Base-by-base conservation (phyloP, 1,139 yeast genomes). In the Candida sp. region DNA sequence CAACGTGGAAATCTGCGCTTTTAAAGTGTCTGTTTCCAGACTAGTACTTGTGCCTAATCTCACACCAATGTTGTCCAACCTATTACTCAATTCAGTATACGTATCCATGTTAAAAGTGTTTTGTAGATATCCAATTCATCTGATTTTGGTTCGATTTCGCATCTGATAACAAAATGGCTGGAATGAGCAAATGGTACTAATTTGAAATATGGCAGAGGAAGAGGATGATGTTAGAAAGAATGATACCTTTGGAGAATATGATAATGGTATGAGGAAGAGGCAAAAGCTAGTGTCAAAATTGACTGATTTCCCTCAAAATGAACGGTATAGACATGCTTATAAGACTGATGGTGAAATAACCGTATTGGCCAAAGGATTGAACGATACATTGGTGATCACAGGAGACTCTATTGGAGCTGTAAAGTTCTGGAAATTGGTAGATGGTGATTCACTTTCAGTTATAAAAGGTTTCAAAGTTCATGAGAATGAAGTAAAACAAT, bases 341-440 rank as follows among this genome's bases (percentile, higher is more conserved):
- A 23, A 22, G 12, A 33, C 22, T 5, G 45, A 41, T 9, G 27
- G 45, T 2, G 27, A 15, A 21, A 34, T 47, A 4, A 43, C 49
- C 5, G 42, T 44, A 21, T 6, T 49, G n/a, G 33, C 44, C 7
- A 37, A 39, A 8, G 35, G 41, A 15, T 22, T 21, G 19, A 46
- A 41, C 35, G 47, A 23, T 30, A 30, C 42, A 22, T 51, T 64
- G 35, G 45, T 73, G 2, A 57, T 67, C 8, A 58, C 72, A 0
- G 70, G 73, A 2, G 64, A 71, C n/a, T 47, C 39, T 22, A 75
- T 71, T 43, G 79, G 79, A 1, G 46, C 53, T 21, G 54, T 75
- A 38, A 73, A 70, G 50, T 68, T 74, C 50, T 74, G 79, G 79
- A 57, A 53, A 38, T 39, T 45, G 8, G 22, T 25, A 35, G 35